Base-by-base conservation (phyloP, 768 basidiomycete species). In the Lyophyllum atratum region DNA sequence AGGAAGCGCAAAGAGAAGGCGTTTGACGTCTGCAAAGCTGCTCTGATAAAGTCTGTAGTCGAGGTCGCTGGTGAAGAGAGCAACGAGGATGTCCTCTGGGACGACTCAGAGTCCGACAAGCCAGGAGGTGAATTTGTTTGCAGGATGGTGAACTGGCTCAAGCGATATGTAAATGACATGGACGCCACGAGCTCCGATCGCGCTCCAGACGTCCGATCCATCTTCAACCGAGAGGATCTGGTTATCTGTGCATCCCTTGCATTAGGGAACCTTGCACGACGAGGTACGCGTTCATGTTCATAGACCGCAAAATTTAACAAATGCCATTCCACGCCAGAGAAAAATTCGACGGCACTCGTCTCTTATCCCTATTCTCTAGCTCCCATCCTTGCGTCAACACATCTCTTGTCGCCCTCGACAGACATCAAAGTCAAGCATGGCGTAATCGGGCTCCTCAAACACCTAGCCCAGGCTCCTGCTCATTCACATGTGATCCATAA, bases 361-460 rank as follows among this genome's bases (percentile, higher is more conserved):
- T 83, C 85, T 5, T 72, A 90, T 2, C 89, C 86, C 4, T 80
- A 86, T 51, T 80, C 83, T 37, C 76, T 96, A 14, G 85, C 85
- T 15, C 76, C 81, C 8, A 65, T 89, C 14, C 72, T 92, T 45
- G 76, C 81, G 8, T 88, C 88, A 5, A 70, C 70, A 17, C 72
- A 74, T 54, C 71, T 87, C n/a, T 78, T 92, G 39, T 78, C 79
- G 11, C 74, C 79, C 15, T 68, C 72, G 37, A 78, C 81, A 9
- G 89, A 93, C 66, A 78, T 92, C 68, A 92, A 94, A 69, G 77
- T 95, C 59, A 93, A 95, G 69, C 95, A 98, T 65, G 93, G 92
- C 15, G 84, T 92, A 55, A 77, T 96, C 24, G 93, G 93, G 25
- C 75, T 98, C 34, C 78, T 98, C 40, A 92, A 93, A 68, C 91